Conservation (phyloP, 2,329 filamentous ascomycete species). For the Sporothrix schenckii region DNA sequence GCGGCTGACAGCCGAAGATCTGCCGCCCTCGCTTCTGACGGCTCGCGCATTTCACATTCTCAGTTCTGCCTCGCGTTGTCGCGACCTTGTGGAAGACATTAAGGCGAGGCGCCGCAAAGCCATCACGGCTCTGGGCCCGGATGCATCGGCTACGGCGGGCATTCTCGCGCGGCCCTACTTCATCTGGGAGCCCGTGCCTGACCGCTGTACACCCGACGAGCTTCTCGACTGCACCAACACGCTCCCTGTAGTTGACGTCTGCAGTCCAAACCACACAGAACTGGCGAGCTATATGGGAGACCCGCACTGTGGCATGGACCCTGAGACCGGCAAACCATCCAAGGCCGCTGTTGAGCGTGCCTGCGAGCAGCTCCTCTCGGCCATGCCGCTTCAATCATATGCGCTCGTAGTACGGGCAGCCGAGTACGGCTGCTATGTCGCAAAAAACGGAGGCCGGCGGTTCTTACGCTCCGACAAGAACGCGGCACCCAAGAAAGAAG, state of each 20-base stretch:
- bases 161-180: slow-evolving; percentile 63
- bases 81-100: slow-evolving; percentile 74
- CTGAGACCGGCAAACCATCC: slow-evolving; percentile 58
- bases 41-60: slow-evolving; percentile 85
- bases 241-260: slow-evolving; percentile 63
- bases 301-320: slow-evolving; percentile 56
- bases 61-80: slow-evolving; percentile 76
- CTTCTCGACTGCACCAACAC: slow-evolving; percentile 66
- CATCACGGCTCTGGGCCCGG: slow-evolving; percentile 43
- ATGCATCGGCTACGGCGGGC: neutral
- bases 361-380: slow-evolving; percentile 64
- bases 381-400: slow-evolving; percentile 66
- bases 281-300: slow-evolving; percentile 82
- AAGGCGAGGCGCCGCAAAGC: slow-evolving; percentile 51
- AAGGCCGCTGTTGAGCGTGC: slow-evolving; percentile 58
- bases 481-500: slow-evolving; percentile 35
- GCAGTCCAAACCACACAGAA: slow-evolving; percentile 83
- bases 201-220: slow-evolving; percentile 75
- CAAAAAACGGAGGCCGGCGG: slow-evolving; percentile 57
- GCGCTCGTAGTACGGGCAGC: slow-evolving; percentile 71
- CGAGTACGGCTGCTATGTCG: slow-evolving; percentile 70
- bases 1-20: slow-evolving; percentile 72
- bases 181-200: slow-evolving; percentile 94
- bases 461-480: slow-evolving; percentile 41
- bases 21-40: slow-evolving; percentile 67